These are phyloP conservation scores for Nissolia schottii DNA, from an alignment of 306 rosid genomes.

Conservation along the genomic window DNA sequence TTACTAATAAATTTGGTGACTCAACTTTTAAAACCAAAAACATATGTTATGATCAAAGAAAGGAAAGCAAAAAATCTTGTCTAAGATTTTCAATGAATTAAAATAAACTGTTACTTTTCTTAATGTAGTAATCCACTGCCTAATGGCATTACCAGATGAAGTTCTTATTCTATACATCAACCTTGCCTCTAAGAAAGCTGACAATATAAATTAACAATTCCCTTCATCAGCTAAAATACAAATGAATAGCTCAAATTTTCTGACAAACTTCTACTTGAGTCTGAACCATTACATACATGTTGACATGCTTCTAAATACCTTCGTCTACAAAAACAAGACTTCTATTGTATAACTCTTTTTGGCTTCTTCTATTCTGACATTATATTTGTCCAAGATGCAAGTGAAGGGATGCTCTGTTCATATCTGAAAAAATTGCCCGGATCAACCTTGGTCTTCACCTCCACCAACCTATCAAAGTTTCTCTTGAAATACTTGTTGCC, in stretches of 20 bases:
- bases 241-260: not conserved
- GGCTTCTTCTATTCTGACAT: conserved; percentile 26
- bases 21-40: too few relatives aligned
- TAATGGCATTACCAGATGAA: not conserved
- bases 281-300: not conserved
- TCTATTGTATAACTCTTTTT: not conserved
- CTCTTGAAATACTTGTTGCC: conserved; percentile 62
- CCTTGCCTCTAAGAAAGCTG: not conserved
- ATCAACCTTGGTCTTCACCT: conserved; percentile 55
- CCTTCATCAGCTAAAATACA: not conserved
- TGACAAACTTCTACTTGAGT: not conserved
- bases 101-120: not conserved
- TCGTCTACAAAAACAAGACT: not conserved
- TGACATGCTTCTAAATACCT: not conserved
- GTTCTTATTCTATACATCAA: not conserved
- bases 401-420: conserved; percentile 71
- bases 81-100: not conserved
- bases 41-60: too few relatives aligned
- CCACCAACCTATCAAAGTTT: conserved; percentile 59
- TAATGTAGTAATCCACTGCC: not conserved
- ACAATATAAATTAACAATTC: not conserved
- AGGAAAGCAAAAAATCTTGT: not conserved
- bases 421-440: conserved; percentile 57
- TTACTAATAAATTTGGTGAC: too few relatives aligned
- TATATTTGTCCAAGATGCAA: conserved; percentile 18